Conservation (phyloP, 331 rosid genomes). For the Cydonia oblonga region DNA sequence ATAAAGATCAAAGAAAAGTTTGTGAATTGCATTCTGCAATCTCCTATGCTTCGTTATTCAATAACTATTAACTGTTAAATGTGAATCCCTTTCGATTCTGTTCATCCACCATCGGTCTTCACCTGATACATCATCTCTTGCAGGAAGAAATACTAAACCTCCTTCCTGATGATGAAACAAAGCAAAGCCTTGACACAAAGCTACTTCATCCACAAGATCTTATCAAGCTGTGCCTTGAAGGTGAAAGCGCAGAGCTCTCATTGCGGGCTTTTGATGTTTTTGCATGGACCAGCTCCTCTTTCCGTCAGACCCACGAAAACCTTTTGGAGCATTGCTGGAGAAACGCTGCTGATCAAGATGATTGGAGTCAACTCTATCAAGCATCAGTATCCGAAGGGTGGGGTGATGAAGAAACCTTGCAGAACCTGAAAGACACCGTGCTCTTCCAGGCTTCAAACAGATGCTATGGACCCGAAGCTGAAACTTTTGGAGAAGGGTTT, state of each 20-base stretch:
- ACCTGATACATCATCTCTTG: constrained; percentile 6
- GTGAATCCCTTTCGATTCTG: background rate
- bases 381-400: constrained; percentile 56
- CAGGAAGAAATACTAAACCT: constrained; percentile 68
- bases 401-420: constrained; percentile 68
- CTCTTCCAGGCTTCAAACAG: constrained; percentile 72
- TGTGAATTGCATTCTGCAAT: too few species aligned
- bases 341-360: constrained; percentile 65
- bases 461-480: constrained; percentile 64
- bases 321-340: constrained; percentile 90
- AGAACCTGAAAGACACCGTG: constrained; percentile 39
- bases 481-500: constrained; percentile 71
- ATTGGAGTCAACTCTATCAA: constrained; percentile 61
- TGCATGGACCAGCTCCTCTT: constrained; percentile 83
- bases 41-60: too few species aligned
- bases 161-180: constrained; percentile 30
- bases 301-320: constrained; percentile 45
- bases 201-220: constrained; percentile 72
- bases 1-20: too few species aligned
- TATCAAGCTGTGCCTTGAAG: constrained; percentile 62
- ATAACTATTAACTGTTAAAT: background rate
- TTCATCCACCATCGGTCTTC: constrained; percentile 11
- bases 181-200: constrained; percentile 39
- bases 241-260: constrained; percentile 38
- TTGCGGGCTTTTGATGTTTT: constrained; percentile 63